phyloP scores from a whole-genome alignment of 164 flowering plant species.

The Dillenia turbinata region DNA sequence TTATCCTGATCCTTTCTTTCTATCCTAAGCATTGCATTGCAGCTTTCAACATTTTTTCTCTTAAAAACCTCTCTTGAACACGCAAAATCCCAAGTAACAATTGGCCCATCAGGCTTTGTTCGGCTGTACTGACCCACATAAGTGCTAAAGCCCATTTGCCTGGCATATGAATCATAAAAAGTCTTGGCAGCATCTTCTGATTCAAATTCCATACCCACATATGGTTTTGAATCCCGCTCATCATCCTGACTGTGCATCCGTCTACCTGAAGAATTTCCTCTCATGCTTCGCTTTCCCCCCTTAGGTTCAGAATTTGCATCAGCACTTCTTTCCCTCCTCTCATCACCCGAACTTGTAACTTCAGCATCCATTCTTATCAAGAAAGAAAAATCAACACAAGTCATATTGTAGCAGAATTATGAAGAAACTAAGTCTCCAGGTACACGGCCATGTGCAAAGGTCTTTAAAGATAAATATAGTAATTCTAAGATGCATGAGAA shows the following conservation, averaged over 20 bases:
- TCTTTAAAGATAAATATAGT: too few relatives aligned
- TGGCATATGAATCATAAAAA: constrained; percentile 45
- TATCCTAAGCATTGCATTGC: constrained; percentile 38
- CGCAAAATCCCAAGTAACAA: constrained; percentile 33
- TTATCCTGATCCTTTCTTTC: constrained; percentile 31
- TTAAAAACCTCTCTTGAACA: constrained; percentile 46
- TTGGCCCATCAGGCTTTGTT: constrained; percentile 36
- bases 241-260: constrained; percentile 18
- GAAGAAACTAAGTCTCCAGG: too few relatives aligned
- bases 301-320: constrained; percentile 10
- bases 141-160: constrained; percentile 36
- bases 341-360: constrained; percentile 16
- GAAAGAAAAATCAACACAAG: not conserved
- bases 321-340: constrained; percentile 4
- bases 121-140: constrained; percentile 41
- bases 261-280: constrained; percentile 16
- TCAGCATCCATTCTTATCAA: constrained; percentile 17
- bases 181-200: constrained; percentile 40
- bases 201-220: constrained; percentile 36
- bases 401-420: too few relatives aligned
- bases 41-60: constrained; percentile 34
- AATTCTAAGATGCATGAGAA: too few relatives aligned
- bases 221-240: constrained; percentile 21
- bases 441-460: too few relatives aligned
- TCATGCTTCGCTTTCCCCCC: constrained; percentile 11